Base-by-base conservation (phyloP, 306 rosid species). In the Carpinus fangiana region DNA sequence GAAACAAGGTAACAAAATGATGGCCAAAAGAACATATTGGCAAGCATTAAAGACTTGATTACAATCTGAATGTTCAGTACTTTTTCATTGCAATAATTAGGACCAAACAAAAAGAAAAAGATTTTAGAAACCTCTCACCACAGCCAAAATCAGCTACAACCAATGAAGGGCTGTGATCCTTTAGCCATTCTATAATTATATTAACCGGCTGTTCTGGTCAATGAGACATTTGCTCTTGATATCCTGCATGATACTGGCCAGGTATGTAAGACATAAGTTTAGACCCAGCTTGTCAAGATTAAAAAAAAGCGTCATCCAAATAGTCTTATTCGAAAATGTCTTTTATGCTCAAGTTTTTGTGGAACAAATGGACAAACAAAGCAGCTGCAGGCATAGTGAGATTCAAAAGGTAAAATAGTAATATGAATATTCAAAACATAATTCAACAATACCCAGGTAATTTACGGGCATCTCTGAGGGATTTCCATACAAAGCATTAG, bases 91-190 rank as follows among this genome's bases (percentile, higher is more conserved):
- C 23, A 75, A 38, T 0, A 51, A 45, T 28, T 54, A 43, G 17
- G 8, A 41, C 8, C 12, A 48, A 8, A 46, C 28, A 1, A 18
- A 5, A n/a, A 57, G 21, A 65, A 64, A 6, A 38, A 64, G 47
- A 69, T 70, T 57, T 59, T 17, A 70, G 14, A 10, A 53, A 81
- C 38, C 56, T 72, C 96, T 90, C 82, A 92, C 98, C 99, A 48
- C 98, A 95, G 73, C 98, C 99, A 85, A 95, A 95, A 89, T 95
- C 98, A 80, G 98, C 98, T 51, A 95, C 89, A 59, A 86, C 90
- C 80, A 91, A 78, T 56, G 96, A 91, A 53, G 93, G 87, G 75
- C 76, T 84, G 80, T 84, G 96, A 74, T 90, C 88, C 77, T 83
- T 92, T 51, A 95, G 81, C 98, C 98, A 95, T 74, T 85, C 87